Percentiles rank a stretch among this genome's conserved stretches.
phyloP scores from a whole-genome alignment of 1,284 basidiomycete species.

The Austroboletus niveus region DNA sequence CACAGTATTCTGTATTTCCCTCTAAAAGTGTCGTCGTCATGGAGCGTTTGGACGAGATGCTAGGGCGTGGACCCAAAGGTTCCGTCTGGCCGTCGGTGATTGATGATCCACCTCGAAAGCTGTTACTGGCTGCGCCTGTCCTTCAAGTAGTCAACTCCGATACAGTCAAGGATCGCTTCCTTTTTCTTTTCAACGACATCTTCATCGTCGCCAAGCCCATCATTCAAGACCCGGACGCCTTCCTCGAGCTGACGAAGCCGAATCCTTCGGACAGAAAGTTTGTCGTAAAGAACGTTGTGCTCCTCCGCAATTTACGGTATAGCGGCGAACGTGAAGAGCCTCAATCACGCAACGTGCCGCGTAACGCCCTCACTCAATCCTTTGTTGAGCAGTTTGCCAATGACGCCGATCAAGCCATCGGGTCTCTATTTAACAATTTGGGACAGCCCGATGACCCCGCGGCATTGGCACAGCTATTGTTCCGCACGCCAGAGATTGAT shows the following conservation, averaged over 20 bases:
- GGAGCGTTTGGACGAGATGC: slow-evolving; percentile 66
- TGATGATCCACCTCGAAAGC: slow-evolving; percentile 84
- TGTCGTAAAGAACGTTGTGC: slow-evolving; percentile 84
- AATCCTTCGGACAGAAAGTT: slow-evolving; percentile 80
- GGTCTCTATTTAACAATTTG: slow-evolving; percentile 57
- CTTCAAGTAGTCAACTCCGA: slow-evolving; percentile 92
- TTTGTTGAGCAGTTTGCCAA: slow-evolving; percentile 76
- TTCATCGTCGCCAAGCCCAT: slow-evolving; percentile 83
- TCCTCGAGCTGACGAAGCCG: slow-evolving; percentile 58
- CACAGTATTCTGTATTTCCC: slow-evolving; percentile 39
- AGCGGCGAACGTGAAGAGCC: slow-evolving; percentile 62
- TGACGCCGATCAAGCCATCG: slow-evolving; percentile 73
- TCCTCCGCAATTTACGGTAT: slow-evolving; percentile 70
- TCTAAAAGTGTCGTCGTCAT: slow-evolving; percentile 48
- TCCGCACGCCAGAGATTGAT: slow-evolving; percentile 84
- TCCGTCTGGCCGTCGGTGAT: slow-evolving; percentile 63
- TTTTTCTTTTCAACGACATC: slow-evolving; percentile 94
- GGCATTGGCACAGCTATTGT: slow-evolving; percentile 78
- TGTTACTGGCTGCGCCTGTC: slow-evolving; percentile 83
- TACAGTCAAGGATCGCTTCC: slow-evolving; percentile 93
- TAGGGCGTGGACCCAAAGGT: slow-evolving; percentile 59
- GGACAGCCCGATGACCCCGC: slow-evolving; percentile 58
- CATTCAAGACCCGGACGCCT: slow-evolving; percentile 57
- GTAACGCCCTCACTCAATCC: slow-evolving; percentile 59
- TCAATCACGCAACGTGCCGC: slow-evolving; percentile 42